These are phyloP conservation scores for Globisporangium alternatum DNA, from an alignment of 352 stramenopile species.

Conservation along the genomic window DNA sequence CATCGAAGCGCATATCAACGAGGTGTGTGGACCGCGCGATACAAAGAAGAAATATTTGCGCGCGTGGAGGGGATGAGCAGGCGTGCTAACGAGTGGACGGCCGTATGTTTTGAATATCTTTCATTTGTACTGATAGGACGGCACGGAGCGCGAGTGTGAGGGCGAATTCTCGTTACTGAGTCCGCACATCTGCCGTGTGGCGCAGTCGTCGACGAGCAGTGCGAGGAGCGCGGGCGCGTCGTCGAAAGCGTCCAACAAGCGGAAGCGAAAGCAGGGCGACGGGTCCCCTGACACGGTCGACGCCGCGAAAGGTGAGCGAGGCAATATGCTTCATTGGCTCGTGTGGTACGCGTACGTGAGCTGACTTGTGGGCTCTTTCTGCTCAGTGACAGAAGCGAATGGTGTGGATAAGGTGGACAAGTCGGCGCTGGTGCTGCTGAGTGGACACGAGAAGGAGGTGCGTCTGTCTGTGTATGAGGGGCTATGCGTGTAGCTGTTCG, in stretches of 20 bases:
- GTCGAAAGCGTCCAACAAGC: constrained; percentile 71
- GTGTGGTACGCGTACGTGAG: background rate
- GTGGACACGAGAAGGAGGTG: constrained; percentile 81
- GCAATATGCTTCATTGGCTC: background rate
- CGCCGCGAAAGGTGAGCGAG: constrained; percentile 50
- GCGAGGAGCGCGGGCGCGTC: constrained; percentile 33
- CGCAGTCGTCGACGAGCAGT: constrained; percentile 71
- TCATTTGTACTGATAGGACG: constrained; percentile 47
- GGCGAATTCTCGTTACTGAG: constrained; percentile 91
- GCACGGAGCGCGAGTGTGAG: constrained; percentile 82
- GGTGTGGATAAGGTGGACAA: constrained; percentile 65
- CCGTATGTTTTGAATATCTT: background rate
- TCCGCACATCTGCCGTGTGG: constrained; percentile 88
- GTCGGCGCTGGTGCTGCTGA: constrained; percentile 61
- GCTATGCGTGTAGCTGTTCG: background rate
- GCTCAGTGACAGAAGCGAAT: constrained; percentile 47
- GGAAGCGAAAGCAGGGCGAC: constrained; percentile 73
- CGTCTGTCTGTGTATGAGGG: background rate
- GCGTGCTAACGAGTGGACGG: background rate
- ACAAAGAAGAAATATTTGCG: background rate
- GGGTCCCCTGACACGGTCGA: constrained; percentile 63
- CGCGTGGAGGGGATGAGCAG: constrained; percentile 9
- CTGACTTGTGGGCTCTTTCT: constrained; percentile 8
- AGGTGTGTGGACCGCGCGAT: constrained; percentile 31
- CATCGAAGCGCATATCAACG: constrained; percentile 89